Conservation (phyloP, 208 protist genomes). For the Endotrypanum monterogeii region DNA sequence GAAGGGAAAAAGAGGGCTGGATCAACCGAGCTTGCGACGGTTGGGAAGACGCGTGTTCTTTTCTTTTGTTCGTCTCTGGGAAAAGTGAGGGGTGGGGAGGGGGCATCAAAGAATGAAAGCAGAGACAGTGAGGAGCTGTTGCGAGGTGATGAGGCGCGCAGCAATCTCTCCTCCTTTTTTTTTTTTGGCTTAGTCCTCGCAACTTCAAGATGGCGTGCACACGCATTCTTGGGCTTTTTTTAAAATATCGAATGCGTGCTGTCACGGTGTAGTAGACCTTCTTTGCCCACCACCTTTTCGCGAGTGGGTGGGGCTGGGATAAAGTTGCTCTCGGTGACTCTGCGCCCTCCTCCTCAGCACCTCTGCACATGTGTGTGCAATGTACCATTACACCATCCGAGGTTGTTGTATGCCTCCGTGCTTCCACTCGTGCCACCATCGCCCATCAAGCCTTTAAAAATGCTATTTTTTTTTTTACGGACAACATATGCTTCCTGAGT, state of each 20-base stretch:
- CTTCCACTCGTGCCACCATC: too few species aligned
- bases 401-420: too few species aligned
- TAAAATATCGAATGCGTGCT: constrained; percentile 16
- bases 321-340: too few species aligned
- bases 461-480: not conserved
- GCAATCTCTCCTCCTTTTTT: not conserved
- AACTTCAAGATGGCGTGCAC: not conserved
- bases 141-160: too few species aligned
- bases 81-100: not conserved
- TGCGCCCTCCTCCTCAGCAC: not conserved
- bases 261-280: not conserved
- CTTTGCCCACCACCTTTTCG: not conserved
- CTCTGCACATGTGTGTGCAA: too few species aligned
- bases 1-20: not conserved
- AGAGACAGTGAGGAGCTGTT: not conserved
- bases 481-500: not conserved
- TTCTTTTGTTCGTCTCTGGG: too few species aligned
- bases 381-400: too few species aligned
- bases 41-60: not conserved
- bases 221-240: constrained; percentile 31
- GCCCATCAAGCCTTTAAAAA: not conserved
- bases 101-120: not conserved
- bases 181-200: not conserved
- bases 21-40: not conserved
- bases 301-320: not conserved